Evolutionary conservation across 495 filamentous ascomycete genomes (phyloP).

Genomic region (Hyaloscypha bicolor): DNA sequence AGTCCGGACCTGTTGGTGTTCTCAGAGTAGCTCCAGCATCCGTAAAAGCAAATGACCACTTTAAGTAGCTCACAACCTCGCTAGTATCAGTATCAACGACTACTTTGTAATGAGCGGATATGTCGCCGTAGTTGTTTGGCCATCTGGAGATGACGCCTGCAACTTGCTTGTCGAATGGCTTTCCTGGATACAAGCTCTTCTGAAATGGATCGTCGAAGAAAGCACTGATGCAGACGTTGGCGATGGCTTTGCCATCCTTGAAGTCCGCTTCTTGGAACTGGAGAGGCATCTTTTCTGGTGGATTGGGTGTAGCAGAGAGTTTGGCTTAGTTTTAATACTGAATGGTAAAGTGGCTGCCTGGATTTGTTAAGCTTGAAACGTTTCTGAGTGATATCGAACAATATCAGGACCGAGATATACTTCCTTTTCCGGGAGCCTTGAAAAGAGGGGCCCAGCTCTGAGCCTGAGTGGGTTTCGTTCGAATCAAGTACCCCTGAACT

Average conservation of each 20-base stretch:
- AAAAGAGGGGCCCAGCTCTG: background rate
- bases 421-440: background rate
- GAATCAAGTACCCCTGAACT: no score
- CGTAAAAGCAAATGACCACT: background rate
- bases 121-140: background rate
- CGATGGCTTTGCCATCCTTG: background rate
- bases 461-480: no score
- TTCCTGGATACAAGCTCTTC: background rate
- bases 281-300: background rate
- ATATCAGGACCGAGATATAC: background rate
- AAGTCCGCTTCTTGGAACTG: background rate
- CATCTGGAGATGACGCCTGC: background rate
- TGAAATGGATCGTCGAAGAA: background rate
- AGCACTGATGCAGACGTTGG: background rate
- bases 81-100: background rate
- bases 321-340: background rate
- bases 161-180: background rate
- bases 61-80: background rate
- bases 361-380: background rate
- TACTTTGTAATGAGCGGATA: background rate
- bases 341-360: background rate
- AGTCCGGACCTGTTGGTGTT: background rate
- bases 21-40: background rate
- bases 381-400: background rate
- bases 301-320: background rate